Evolutionary conservation across 2,329 filamentous ascomycete species (phyloP), one percentile per base, ranked within the genome.

Genomic region (Dichotomopilus funicola): DNA sequence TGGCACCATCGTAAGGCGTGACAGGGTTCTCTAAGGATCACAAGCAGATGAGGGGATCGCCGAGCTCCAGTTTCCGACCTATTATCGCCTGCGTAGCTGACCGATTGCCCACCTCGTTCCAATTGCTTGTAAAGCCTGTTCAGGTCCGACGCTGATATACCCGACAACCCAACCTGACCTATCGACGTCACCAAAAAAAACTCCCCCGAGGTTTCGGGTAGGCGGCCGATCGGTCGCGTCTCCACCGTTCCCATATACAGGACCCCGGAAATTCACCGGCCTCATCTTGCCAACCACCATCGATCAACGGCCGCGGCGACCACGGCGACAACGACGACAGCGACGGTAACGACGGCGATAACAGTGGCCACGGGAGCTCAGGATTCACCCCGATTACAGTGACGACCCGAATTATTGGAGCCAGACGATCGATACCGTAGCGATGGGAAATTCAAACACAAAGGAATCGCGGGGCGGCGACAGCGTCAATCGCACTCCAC

Each of bases 371-470:
- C 19, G 19, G 19, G 19, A 27, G 19, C 19, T 27, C 19, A 27
- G 19, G 46, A 11, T 9, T 42, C 42, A 42, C 27, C 4, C n/a
- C 13, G 13, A 40, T 41, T 41, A 13, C 33, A 53, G 42, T 43
- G 40, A 36, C 43, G 8, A 40, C 27, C 27, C 51, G 53, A 55
- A 56, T 54, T 47, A 55, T 41, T 42, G 45, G 44, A 40, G 49
- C 19, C 44, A 33, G 13, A 34, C n/a, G 42, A 43, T 45, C 36
- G 48, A 27, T 11, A 38, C 42, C 47, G 46, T 40, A 51, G 56
- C 42, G 54, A 72, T 72, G 70, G 70, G 70, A 46, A 72, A 71
- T 56, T 57, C 61, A 48, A 71, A 61, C 59, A 69, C 69, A 37
- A 71, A 68, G 54, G 70, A 72, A 61, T 64, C 67, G 52, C 68